A percentile compares a stretch with the other conserved stretches of the same genome.
Evolutionary conservation across 2,329 filamentous ascomycete species (phyloP).

Genomic region (Colletotrichum sp.): DNA sequence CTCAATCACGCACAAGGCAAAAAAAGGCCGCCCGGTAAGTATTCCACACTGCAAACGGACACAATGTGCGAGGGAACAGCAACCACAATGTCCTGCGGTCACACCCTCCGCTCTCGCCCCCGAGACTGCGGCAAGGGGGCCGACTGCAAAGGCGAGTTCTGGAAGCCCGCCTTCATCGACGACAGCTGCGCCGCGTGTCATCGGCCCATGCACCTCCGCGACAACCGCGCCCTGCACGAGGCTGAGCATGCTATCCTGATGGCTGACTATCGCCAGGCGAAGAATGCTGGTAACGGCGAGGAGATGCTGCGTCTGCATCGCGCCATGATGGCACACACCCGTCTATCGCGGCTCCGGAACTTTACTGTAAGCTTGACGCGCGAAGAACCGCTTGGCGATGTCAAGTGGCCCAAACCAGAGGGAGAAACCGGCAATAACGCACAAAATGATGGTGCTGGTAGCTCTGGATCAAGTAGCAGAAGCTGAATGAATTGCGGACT

Average conservation of each 20-base stretch:
- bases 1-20: not conserved
- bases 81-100: slow-evolving; percentile 29
- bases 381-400: not conserved
- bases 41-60: not conserved
- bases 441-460: not conserved
- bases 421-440: not conserved
- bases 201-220: slow-evolving; percentile 26
- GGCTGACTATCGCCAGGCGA: slow-evolving; percentile 29
- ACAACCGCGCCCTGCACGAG: slow-evolving; percentile 31
- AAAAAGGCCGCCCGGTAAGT: not conserved
- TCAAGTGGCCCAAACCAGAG: not conserved
- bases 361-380: slow-evolving; percentile 5
- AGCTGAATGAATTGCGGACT: not conserved
- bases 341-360: not conserved
- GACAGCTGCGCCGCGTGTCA: slow-evolving; percentile 45
- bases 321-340: slow-evolving; percentile 21
- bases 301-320: slow-evolving; percentile 28
- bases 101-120: slow-evolving; percentile 24
- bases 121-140: slow-evolving; percentile 10
- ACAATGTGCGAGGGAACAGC: slow-evolving; percentile 29
- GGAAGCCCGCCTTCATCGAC: slow-evolving; percentile 27
- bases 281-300: slow-evolving; percentile 23
- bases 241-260: slow-evolving; percentile 29
- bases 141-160: not conserved
- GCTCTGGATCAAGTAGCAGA: not conserved